A percentile compares a stretch with the other conserved stretches of the same genome.
phyloP scores from a whole-genome alignment of 441 rosid genomes.

The Kokia cookei region DNA sequence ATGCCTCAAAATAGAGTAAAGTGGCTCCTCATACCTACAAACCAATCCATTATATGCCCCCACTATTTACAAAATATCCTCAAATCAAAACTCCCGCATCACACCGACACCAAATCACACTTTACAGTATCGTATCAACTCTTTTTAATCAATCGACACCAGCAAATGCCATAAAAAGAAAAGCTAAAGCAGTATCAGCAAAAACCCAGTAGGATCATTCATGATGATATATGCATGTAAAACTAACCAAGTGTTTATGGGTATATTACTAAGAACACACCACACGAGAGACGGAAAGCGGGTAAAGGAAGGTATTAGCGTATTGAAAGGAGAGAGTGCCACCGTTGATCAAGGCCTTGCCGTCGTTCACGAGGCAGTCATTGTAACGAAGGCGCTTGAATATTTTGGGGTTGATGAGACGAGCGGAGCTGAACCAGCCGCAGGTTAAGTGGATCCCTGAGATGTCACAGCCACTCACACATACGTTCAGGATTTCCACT shows the following conservation, averaged over 20 bases:
- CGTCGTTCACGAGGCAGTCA: constrained; percentile 86
- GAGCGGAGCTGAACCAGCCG: constrained; percentile 91
- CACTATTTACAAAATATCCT: background rate
- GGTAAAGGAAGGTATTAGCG: constrained; percentile 73
- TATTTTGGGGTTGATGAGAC: constrained; percentile 60
- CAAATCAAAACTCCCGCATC: background rate
- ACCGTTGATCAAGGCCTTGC: constrained; percentile 53
- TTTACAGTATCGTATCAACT: background rate
- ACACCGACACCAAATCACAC: background rate
- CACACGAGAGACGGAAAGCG: constrained; percentile 64
- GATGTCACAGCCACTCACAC: constrained; percentile 67
- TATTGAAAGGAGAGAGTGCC: constrained; percentile 59
- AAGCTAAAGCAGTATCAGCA: too few species aligned
- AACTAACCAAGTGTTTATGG: background rate
- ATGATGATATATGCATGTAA: too few species aligned
- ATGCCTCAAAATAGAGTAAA: background rate
- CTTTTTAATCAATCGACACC: background rate
- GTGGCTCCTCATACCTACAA: background rate
- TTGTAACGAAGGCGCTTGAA: constrained; percentile 77
- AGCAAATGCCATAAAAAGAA: background rate
- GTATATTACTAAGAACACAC: constrained; percentile 20
- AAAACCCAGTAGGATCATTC: too few species aligned
- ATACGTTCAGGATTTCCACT: constrained; percentile 66
- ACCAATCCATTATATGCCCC: background rate
- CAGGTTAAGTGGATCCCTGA: constrained; percentile 67